These are phyloP conservation scores for Auricularia sp. DNA, from an alignment of 768 basidiomycete species.

Conservation along the genomic window DNA sequence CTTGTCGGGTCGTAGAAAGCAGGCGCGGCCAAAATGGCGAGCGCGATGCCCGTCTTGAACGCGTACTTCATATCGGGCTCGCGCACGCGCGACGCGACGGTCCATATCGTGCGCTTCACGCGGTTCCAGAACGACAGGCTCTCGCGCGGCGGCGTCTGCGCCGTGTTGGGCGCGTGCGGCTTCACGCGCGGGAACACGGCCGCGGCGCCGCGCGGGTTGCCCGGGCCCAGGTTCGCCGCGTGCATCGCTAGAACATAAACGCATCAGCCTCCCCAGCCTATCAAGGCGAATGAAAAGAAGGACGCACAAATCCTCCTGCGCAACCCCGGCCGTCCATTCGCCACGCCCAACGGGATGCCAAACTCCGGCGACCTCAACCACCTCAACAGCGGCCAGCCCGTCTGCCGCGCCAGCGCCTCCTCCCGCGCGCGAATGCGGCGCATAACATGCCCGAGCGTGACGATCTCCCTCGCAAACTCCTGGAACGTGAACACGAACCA, in stretches of 20 bases:
- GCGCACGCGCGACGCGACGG: conserved; percentile 48
- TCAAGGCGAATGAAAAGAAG: too few species aligned
- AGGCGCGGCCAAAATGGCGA: conserved; percentile 73
- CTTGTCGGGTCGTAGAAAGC: conserved; percentile 79
- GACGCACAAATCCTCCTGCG: conserved; percentile 13
- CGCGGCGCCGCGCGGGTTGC: conserved; percentile 30
- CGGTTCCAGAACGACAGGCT: conserved; percentile 52
- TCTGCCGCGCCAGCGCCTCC: conserved; percentile 21
- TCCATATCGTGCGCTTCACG: conserved; percentile 65
- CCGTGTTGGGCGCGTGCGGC: conserved; percentile 78
- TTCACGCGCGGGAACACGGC: conserved; percentile 69
- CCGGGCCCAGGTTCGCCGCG: conserved; percentile 31
- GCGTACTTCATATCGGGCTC: conserved; percentile 80
- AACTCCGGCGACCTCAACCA: neutral
- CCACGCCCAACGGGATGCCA: neutral
- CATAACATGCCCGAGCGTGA: conserved; percentile 77
- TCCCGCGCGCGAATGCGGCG: conserved; percentile 65
- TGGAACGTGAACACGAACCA: conserved; percentile 98
- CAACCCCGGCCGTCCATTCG: neutral
- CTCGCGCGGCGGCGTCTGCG: conserved; percentile 61
- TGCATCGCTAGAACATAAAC: neutral
- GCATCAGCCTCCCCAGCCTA: too few species aligned
- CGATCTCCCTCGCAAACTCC: conserved; percentile 81
- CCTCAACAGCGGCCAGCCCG: conserved; percentile 2
- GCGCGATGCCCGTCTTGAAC: conserved; percentile 72